Evolutionary conservation across 2,329 filamentous ascomycete genomes (phyloP).

Genomic region (Hypoxylon rubiginosum): DNA sequence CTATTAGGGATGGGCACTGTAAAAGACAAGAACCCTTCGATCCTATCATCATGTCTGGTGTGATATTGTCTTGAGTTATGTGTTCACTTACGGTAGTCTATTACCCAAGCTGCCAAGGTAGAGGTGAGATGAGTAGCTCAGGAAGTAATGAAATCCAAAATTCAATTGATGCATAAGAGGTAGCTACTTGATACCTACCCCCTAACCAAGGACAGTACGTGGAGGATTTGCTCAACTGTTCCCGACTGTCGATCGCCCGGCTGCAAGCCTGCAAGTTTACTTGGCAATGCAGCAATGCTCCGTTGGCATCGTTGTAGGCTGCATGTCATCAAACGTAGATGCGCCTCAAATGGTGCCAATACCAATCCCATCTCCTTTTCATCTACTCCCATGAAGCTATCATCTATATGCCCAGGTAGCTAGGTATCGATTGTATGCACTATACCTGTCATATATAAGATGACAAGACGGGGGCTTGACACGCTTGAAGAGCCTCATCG

Average conservation of each 20-base stretch:
- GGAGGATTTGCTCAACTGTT: slow-evolving; percentile 23
- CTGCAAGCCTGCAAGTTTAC: slow-evolving; percentile 24
- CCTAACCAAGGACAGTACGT: slow-evolving; percentile 6
- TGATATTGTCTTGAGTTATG: background rate
- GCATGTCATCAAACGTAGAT: slow-evolving; percentile 37
- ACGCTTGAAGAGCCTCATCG: slow-evolving; percentile 39
- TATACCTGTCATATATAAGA: slow-evolving; percentile 18
- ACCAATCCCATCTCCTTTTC: slow-evolving; percentile 29
- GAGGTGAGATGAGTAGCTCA: background rate
- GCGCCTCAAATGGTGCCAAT: slow-evolving; percentile 31
- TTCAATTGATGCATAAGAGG: slow-evolving; percentile 3
- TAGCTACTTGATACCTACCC: no score
- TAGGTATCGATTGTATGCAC: slow-evolving; percentile 9
- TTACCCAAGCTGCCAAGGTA: background rate
- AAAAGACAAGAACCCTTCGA: background rate
- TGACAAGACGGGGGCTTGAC: slow-evolving; percentile 20
- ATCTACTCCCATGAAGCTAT: slow-evolving; percentile 13
- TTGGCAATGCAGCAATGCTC: slow-evolving; percentile 38
- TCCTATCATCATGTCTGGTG: background rate
- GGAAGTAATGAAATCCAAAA: background rate
- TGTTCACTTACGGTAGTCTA: background rate
- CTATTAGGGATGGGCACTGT: background rate
- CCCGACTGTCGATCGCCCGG: slow-evolving; percentile 35
- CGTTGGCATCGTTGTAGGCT: slow-evolving; percentile 37
- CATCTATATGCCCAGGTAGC: slow-evolving; percentile 1